A percentile compares a stretch with the other conserved stretches of the same genome.
Evolutionary conservation across 2,329 filamentous ascomycete species (phyloP).

Genomic region (Aureobasidium mangrovei): DNA sequence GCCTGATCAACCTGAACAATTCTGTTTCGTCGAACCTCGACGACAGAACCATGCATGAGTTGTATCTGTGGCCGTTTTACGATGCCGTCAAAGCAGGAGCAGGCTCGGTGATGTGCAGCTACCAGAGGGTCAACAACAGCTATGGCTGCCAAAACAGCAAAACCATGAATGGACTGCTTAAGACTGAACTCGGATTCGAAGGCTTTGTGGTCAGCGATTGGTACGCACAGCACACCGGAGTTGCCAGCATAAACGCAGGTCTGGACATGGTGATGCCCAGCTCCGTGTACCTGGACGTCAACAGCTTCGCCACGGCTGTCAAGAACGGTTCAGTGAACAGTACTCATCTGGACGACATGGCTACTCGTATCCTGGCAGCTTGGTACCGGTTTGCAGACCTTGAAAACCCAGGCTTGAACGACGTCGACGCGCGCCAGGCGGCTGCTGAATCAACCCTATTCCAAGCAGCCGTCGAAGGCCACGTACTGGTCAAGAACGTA

Average conservation of each 20-base stretch:
- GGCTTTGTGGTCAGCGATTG: constrained; percentile 22
- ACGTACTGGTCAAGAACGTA: constrained; percentile 55
- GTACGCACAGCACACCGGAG: constrained; percentile 32
- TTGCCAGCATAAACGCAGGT: constrained; percentile 22
- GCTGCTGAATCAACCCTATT: constrained; percentile 41
- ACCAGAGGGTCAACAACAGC: constrained; percentile 62
- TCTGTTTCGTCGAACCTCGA: constrained; percentile 40
- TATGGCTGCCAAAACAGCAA: constrained; percentile 58
- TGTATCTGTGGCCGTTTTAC: constrained; percentile 48
- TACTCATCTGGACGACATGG: constrained; percentile 27
- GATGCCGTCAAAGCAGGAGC: constrained; percentile 59
- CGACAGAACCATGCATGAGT: constrained; percentile 20
- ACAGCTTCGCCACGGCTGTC: constrained; percentile 24
- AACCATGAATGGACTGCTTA: constrained; percentile 53
- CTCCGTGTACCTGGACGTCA: constrained; percentile 19
- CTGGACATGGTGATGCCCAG: constrained; percentile 26
- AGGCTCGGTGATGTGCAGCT: constrained; percentile 62
- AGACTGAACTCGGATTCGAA: constrained; percentile 45
- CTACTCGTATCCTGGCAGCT: constrained; percentile 24
- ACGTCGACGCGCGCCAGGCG: constrained; percentile 48
- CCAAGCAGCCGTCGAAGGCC: constrained; percentile 51
- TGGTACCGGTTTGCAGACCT: constrained; percentile 20
- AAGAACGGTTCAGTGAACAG: constrained; percentile 25
- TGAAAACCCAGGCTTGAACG: constrained; percentile 16
- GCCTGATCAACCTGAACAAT: constrained; percentile 19